Percentiles rank a stretch among this genome's conserved stretches.
Evolutionary conservation across 73 alveolate species (phyloP).

Genomic region (Blepharisma stoltei): DNA sequence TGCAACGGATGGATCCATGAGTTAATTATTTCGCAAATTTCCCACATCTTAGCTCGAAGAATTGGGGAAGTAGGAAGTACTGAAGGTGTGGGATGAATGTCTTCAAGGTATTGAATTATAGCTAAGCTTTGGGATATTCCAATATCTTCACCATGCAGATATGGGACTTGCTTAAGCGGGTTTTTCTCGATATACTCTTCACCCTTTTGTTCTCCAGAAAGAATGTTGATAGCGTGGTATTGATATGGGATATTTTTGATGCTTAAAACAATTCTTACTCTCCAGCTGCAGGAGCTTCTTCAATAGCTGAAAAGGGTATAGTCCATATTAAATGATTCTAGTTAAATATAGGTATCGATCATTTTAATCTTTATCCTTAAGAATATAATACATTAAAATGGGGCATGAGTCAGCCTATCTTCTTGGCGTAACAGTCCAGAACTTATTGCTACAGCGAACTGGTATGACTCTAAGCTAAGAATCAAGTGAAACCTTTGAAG

Average conservation of each 20-base stretch:
- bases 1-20: slow-evolving; percentile 67
- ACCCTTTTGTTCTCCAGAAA: not conserved
- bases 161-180: slow-evolving; percentile 7
- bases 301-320: slow-evolving; percentile 47
- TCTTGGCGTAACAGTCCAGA: too few relatives aligned
- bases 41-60: slow-evolving; percentile 41
- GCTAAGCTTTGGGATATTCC: not conserved
- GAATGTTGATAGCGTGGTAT: not conserved
- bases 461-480: too few relatives aligned
- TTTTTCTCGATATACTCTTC: not conserved
- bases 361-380: too few relatives aligned
- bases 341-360: too few relatives aligned
- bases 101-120: not conserved
- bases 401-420: too few relatives aligned
- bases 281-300: slow-evolving; percentile 57
- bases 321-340: too few relatives aligned
- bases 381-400: too few relatives aligned
- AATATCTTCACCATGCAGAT: not conserved
- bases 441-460: too few relatives aligned
- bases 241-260: slow-evolving; percentile 31
- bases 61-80: slow-evolving; percentile 53
- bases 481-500: too few relatives aligned
- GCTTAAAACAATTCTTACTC: slow-evolving; percentile 61
- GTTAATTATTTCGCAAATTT: slow-evolving; percentile 51
- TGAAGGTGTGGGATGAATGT: slow-evolving; percentile 39